Evolutionary conservation across 192 early-diverging fungal genomes (phyloP), one percentile per base, ranked within the genome.

Genomic region (Coemansia sp.): DNA sequence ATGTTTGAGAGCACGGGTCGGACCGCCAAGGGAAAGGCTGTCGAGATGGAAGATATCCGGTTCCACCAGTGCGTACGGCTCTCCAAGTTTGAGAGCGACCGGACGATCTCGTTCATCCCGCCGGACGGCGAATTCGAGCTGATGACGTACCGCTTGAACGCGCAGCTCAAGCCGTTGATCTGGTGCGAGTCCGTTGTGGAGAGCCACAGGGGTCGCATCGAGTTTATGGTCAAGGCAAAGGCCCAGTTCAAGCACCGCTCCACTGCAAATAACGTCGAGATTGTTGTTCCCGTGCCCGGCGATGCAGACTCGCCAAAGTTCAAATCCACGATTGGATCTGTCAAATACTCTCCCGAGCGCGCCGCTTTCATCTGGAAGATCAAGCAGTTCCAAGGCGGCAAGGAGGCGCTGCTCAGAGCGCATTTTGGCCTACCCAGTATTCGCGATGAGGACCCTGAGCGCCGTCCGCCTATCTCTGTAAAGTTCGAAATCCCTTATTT

Each of bases 231-330:
- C 79, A 90, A 97, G 87, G 97, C 95, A 43, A 95, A 89, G 71
- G 95, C 92, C 21, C 96, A 97, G 80, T 99, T 99, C 77, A 99
- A 99, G 85, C 90, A 93, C 59, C 85, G 94, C 34, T 97, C 95
- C 29, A 92, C 95, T 6, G 97, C 97, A 18, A 99, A 96, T 65
- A 96, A 97, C 76, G 97, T 99, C 15, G 95, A 97, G 80, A 98
- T 99, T 58, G 75, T 90, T 55, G 91, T 99, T 15, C 97, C 97
- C n/a, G 97, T 99, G 7, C 94, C 97, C 26, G 92, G 93, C 63
- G 97, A 99, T 83, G 94, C 95, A 1, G 97, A 98, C 65, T 89
- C 94, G 65, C 95, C 95, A 30, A 94, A 92, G 72, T 99, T 99
- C 81, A 96, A 94, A 84, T 85, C 85, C 60, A 93, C 89, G 20